phyloP scores from a whole-genome alignment of 2,329 filamentous ascomycete genomes.

The Fusarium ambrosium region DNA sequence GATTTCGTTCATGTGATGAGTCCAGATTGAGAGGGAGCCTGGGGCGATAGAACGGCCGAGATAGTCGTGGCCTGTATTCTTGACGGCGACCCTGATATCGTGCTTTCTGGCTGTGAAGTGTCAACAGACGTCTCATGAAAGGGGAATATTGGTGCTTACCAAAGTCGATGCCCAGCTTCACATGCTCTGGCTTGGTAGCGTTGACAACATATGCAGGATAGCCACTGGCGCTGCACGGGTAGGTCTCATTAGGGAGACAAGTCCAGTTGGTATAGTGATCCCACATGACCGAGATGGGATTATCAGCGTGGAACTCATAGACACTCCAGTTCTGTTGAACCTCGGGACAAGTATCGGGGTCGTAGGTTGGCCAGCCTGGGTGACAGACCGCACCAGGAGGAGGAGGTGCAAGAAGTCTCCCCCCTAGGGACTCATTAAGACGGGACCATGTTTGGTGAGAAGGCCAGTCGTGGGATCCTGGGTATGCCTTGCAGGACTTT shows the following conservation, averaged over 20 bases:
- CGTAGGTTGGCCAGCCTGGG: constrained; percentile 41
- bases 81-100: constrained; percentile 59
- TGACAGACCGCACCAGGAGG: constrained; percentile 54
- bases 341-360: constrained; percentile 48
- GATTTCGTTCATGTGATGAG: constrained; percentile 60
- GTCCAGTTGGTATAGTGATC: constrained; percentile 65
- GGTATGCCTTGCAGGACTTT: constrained; percentile 61
- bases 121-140: not conserved
- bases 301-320: constrained; percentile 46
- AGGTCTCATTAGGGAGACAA: constrained; percentile 59
- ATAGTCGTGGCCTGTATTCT: constrained; percentile 59
- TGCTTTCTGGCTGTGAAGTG: constrained; percentile 53
- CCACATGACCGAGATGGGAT: constrained; percentile 51
- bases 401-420: constrained; percentile 57
- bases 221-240: constrained; percentile 52
- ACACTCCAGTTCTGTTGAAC: constrained; percentile 44
- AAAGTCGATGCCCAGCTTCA: constrained; percentile 57
- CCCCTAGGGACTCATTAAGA: constrained; percentile 61
- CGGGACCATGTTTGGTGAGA: constrained; percentile 57
- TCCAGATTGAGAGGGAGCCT: constrained; percentile 68
- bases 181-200: constrained; percentile 50
- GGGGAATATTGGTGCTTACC: constrained; percentile 44
- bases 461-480: constrained; percentile 63
- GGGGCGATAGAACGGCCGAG: constrained; percentile 61
- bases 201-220: constrained; percentile 56